Evolutionary conservation across 345 rosid species (phyloP).

Genomic region (Syzygium jambos): DNA sequence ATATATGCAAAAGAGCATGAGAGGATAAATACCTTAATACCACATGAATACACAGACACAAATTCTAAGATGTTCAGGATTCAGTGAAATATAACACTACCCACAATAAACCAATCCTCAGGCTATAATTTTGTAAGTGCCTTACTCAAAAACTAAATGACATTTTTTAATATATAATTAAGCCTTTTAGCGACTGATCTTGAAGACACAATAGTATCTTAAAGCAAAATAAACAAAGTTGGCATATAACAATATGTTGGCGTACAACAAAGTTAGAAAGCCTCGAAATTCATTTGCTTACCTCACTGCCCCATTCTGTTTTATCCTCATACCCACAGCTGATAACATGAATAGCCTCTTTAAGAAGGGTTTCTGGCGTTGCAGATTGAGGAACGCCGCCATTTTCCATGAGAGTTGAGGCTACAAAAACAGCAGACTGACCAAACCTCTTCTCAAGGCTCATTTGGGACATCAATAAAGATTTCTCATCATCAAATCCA

Average conservation of each 20-base stretch:
- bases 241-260: neutral
- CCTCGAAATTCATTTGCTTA: neutral
- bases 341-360: conserved; percentile 93
- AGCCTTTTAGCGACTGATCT: neutral
- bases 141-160: neutral
- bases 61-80: neutral
- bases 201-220: neutral
- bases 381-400: conserved; percentile 89
- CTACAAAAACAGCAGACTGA: conserved; percentile 85
- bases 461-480: conserved; percentile 84
- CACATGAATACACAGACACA: neutral
- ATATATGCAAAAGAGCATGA: neutral
- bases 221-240: neutral
- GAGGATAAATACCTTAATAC: neutral
- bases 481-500: conserved; percentile 91
- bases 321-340: conserved; percentile 95
- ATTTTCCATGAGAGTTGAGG: conserved; percentile 89
- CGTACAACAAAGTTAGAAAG: neutral
- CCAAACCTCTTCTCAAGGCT: conserved; percentile 90
- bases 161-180: neutral
- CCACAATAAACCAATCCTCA: neutral
- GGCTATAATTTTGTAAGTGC: neutral
- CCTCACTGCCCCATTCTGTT: conserved; percentile 90
- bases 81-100: neutral
- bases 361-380: conserved; percentile 76